Percentiles rank a stretch among this genome's conserved stretches.
phyloP scores from a whole-genome alignment of 371 early-diverging fungal genomes.

The Furculomyces boomerangus region DNA sequence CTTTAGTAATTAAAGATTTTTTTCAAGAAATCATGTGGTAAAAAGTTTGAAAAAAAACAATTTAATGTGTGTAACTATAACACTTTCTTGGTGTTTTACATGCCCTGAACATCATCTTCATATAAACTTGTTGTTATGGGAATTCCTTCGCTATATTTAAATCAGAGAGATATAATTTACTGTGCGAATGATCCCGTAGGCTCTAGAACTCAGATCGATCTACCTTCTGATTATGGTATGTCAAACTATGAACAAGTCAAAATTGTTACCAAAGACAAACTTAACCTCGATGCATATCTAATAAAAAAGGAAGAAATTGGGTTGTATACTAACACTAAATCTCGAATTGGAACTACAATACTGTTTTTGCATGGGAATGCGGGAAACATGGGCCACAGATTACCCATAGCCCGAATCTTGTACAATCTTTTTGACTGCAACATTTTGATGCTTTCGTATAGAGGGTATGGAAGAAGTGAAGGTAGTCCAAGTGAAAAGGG shows the following conservation, averaged over 20 bases:
- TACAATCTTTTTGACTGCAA: slow-evolving; percentile 46
- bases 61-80: no score
- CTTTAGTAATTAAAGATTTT: no score
- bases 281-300: not conserved
- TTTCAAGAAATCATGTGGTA: no score
- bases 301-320: not conserved
- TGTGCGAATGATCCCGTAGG: not conserved
- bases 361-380: slow-evolving; percentile 61
- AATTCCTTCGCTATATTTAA: not conserved
- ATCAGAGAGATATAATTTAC: not conserved
- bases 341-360: not conserved
- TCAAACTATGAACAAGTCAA: not conserved
- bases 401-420: slow-evolving; percentile 58
- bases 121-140: no score
- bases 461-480: slow-evolving; percentile 86
- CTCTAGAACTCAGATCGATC: not conserved
- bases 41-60: no score
- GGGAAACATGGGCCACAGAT: slow-evolving; percentile 75
- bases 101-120: no score
- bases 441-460: slow-evolving; percentile 84
- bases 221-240: not conserved
- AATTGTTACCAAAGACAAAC: not conserved
- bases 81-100: no score
- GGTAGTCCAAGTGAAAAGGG: slow-evolving; percentile 76
- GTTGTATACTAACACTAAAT: not conserved